Conservation (phyloP, 179 eudicot genomes). For the Spergularia azorica region DNA sequence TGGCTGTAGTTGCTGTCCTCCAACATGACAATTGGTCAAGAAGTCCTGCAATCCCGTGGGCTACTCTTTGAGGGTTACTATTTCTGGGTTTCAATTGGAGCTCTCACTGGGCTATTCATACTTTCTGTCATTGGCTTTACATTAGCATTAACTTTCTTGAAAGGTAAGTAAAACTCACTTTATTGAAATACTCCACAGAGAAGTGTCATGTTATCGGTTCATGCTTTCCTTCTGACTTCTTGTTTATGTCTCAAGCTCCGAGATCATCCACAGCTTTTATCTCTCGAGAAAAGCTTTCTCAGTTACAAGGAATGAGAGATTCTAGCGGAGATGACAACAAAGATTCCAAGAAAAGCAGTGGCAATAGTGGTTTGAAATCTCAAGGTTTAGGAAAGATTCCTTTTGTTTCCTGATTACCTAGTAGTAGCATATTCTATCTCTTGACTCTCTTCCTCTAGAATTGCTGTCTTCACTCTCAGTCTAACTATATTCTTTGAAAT, state of each 20-base stretch:
- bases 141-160: constrained; percentile 68
- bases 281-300: constrained; percentile 62
- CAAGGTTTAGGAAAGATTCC: constrained; percentile 32
- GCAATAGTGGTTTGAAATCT: constrained; percentile 17
- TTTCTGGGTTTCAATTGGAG: constrained; percentile 71
- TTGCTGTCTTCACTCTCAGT: not conserved
- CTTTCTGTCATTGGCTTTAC: constrained; percentile 60
- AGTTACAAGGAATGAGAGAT: constrained; percentile 35
- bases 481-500: not conserved
- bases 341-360: constrained; percentile 4
- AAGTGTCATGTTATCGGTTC: not conserved
- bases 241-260: constrained; percentile 56
- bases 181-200: not conserved
- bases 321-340: constrained; percentile 9
- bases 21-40: constrained; percentile 58
- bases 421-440: not conserved
- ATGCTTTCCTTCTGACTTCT: not conserved
- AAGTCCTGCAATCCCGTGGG: constrained; percentile 65
- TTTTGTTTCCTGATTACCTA: not conserved
- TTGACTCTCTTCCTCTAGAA: not conserved
- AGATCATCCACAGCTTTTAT: constrained; percentile 60
- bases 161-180: constrained; percentile 45
- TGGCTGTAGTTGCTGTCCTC: constrained; percentile 38
- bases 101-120: constrained; percentile 55
- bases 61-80: constrained; percentile 48